Evolutionary conservation across 202 grass and related monocot species (phyloP).

Genomic region (Tripidium arundinaceum): DNA sequence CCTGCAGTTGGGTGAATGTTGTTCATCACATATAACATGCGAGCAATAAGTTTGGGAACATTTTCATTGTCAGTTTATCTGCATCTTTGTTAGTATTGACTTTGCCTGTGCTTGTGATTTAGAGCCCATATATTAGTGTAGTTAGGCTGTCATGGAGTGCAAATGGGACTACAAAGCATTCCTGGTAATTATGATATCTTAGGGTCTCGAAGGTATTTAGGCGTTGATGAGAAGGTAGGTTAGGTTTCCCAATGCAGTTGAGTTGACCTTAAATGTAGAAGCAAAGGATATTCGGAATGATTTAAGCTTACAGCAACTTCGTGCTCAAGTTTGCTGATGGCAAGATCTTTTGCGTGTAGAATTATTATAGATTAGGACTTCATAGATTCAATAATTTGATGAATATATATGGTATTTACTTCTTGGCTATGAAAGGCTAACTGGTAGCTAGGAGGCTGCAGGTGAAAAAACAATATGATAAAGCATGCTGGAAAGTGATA

Average conservation of each 20-base stretch:
- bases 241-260: conserved; percentile 4
- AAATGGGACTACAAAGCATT: neutral
- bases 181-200: neutral
- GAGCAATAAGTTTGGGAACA: too few species aligned
- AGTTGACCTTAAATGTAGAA: conserved; percentile 14
- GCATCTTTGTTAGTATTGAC: too few species aligned
- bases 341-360: neutral
- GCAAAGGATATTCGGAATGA: neutral
- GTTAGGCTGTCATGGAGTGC: neutral
- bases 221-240: neutral
- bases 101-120: neutral
- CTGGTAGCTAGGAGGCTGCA: neutral
- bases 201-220: neutral
- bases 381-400: conserved; percentile 8
- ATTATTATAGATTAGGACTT: neutral
- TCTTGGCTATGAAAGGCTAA: neutral
- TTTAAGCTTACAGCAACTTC: neutral
- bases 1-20: neutral
- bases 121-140: neutral
- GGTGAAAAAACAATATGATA: neutral
- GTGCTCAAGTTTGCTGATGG: neutral
- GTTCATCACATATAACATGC: neutral
- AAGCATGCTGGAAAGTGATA: neutral
- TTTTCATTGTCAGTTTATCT: too few species aligned
- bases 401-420: neutral